Percentiles rank a stretch among this genome's conserved stretches.
phyloP scores from a whole-genome alignment of 2,329 filamentous ascomycete species.

The Colletotrichum tofieldiae region DNA sequence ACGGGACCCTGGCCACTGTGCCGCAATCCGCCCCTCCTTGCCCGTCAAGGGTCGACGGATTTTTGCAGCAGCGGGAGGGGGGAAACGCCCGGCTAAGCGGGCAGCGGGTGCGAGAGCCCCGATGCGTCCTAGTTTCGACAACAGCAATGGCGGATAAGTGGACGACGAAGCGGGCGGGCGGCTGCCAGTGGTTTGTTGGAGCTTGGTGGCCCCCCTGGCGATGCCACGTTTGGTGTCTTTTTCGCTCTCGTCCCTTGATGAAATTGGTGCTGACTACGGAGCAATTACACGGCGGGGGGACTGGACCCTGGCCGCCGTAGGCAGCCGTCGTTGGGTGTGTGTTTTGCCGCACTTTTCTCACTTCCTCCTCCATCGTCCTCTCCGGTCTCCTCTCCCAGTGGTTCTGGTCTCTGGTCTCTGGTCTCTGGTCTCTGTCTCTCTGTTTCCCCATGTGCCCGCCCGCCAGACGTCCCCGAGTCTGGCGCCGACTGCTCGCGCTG shows the following conservation, averaged over 20 bases:
- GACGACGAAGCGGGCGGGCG: neutral
- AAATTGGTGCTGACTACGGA: neutral
- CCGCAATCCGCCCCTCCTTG: neutral
- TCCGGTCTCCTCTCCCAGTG: too few species aligned
- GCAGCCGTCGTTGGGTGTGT: neutral
- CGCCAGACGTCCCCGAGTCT: too few species aligned
- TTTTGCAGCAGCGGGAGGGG: neutral
- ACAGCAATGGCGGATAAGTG: neutral
- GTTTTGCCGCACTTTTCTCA: neutral
- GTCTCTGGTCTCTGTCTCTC: too few species aligned
- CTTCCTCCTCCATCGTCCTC: too few species aligned
- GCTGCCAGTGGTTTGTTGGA: neutral
- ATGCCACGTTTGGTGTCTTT: constrained; percentile 19
- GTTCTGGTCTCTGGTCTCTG: too few species aligned
- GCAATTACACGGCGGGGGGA: too few species aligned
- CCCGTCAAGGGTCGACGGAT: neutral
- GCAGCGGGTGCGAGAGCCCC: neutral
- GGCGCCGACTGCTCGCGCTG: too few species aligned
- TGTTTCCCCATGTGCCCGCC: too few species aligned
- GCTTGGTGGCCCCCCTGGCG: neutral
- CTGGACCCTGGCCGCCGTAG: neutral
- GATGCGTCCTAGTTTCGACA: constrained; percentile 4
- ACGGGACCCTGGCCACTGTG: neutral
- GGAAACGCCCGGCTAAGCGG: constrained; percentile 29
- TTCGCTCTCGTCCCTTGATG: neutral